These are phyloP conservation scores for Eucalyptus urophylla DNA, from an alignment of 345 rosid species.

Conservation along the genomic window DNA sequence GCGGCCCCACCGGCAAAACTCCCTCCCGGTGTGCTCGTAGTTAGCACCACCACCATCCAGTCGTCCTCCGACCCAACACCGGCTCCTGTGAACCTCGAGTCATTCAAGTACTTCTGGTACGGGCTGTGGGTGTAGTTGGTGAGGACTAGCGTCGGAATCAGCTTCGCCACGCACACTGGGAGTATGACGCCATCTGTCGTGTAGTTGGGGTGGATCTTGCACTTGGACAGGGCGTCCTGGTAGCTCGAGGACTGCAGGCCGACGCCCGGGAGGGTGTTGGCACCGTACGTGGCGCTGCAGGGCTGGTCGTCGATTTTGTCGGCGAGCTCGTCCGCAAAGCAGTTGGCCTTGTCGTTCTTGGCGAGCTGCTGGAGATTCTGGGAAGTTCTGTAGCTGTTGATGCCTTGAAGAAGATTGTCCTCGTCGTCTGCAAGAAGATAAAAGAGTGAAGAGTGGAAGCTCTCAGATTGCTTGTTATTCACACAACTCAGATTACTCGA, in stretches of 20 bases:
- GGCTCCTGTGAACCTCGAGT: slow-evolving; percentile 39
- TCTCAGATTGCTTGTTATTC: neutral
- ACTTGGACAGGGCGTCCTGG: slow-evolving; percentile 31
- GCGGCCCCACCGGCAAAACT: slow-evolving; percentile 21
- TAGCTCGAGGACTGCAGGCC: slow-evolving; percentile 21
- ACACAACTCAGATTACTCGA: neutral
- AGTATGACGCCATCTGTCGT: slow-evolving; percentile 41
- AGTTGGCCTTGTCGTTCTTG: slow-evolving; percentile 47
- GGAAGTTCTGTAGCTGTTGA: slow-evolving; percentile 52
- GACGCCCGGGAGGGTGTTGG: neutral
- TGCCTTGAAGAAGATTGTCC: slow-evolving; percentile 58
- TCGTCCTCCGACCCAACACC: slow-evolving; percentile 66
- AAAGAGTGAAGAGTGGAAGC: neutral
- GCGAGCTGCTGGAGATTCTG: slow-evolving; percentile 20
- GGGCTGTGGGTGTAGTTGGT: slow-evolving; percentile 54
- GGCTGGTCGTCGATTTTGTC: slow-evolving; percentile 38
- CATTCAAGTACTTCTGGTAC: slow-evolving; percentile 39
- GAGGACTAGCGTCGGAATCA: slow-evolving; percentile 53
- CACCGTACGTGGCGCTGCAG: slow-evolving; percentile 14
- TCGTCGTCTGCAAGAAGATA: slow-evolving; percentile 26
- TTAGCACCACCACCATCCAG: slow-evolving; percentile 68
- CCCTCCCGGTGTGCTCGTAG: slow-evolving; percentile 28
- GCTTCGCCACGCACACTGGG: slow-evolving; percentile 52
- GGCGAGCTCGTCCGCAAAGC: slow-evolving; percentile 51
- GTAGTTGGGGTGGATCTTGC: slow-evolving; percentile 37